Evolutionary conservation across 2,329 filamentous ascomycete genomes (phyloP).

Genomic region (Orbilia quercus): DNA sequence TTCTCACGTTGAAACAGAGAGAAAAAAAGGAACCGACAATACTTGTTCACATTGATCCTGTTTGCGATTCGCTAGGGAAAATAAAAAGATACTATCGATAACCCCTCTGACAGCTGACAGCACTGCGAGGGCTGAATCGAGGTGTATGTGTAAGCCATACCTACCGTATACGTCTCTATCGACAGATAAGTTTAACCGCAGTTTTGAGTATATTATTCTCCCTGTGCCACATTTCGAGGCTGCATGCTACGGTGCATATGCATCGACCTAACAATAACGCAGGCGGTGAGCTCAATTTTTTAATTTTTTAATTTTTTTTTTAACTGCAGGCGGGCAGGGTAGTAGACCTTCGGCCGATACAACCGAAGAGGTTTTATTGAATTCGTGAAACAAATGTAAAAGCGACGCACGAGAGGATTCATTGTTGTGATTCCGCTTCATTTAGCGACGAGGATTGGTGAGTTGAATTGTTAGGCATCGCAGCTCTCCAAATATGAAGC

Average conservation of each 20-base stretch:
- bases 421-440: not conserved
- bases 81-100: conserved; percentile 38
- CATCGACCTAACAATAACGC: conserved; percentile 1
- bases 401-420: not conserved
- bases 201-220: conserved; percentile 42
- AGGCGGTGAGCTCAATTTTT: not conserved
- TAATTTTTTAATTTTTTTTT: no score
- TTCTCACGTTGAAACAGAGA: conserved; percentile 43
- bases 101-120: conserved; percentile 40
- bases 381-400: no score
- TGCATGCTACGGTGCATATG: not conserved
- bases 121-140: conserved; percentile 13
- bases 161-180: conserved; percentile 4
- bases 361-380: no score
- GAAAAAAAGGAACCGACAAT: conserved; percentile 18
- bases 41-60: no score
- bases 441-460: no score
- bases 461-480: no score
- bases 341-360: not conserved
- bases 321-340: not conserved
- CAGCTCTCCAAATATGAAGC: no score
- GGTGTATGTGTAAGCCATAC: conserved; percentile 6
- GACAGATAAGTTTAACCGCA: conserved; percentile 36
- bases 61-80: no score
- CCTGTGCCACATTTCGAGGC: not conserved